These are phyloP conservation scores for Rhododendron kiyosumense DNA, from an alignment of 148 eudicot genomes.

Conservation along the genomic window DNA sequence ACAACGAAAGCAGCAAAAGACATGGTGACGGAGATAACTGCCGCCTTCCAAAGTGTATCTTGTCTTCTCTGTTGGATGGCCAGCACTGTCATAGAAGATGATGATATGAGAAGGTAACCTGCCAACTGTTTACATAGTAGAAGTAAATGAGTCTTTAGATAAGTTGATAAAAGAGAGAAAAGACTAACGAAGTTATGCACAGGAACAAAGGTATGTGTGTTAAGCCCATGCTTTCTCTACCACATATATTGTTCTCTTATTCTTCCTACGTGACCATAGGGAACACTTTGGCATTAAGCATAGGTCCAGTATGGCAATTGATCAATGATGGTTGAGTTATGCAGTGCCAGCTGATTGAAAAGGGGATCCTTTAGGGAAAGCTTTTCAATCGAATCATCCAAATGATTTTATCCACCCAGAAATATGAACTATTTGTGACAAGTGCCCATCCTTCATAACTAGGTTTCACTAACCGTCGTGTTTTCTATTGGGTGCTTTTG, in stretches of 20 bases:
- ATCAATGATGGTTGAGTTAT: neutral
- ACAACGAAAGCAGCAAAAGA: slow-evolving; percentile 28
- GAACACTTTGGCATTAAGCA: neutral
- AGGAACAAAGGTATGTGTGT: neutral
- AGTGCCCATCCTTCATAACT: neutral
- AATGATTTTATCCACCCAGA: neutral
- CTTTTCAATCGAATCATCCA: neutral
- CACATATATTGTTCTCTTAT: neutral
- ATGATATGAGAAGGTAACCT: slow-evolving; percentile 33
- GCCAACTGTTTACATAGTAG: slow-evolving; percentile 20
- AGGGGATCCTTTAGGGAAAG: neutral
- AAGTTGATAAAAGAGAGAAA: neutral
- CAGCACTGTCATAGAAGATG: slow-evolving; percentile 22
- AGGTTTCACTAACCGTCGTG: neutral
- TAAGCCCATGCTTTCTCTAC: neutral
- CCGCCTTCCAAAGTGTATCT: slow-evolving; percentile 19
- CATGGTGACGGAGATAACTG: slow-evolving; percentile 25
- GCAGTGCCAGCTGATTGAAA: neutral
- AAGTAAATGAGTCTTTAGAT: neutral
- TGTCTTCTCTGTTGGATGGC: slow-evolving; percentile 18
- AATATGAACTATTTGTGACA: neutral
- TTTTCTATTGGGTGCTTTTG: neutral
- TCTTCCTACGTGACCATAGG: neutral
- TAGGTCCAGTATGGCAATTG: neutral
- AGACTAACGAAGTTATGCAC: neutral